Conservation (phyloP, 208 protist genomes). For the Trypanosoma congolense region DNA sequence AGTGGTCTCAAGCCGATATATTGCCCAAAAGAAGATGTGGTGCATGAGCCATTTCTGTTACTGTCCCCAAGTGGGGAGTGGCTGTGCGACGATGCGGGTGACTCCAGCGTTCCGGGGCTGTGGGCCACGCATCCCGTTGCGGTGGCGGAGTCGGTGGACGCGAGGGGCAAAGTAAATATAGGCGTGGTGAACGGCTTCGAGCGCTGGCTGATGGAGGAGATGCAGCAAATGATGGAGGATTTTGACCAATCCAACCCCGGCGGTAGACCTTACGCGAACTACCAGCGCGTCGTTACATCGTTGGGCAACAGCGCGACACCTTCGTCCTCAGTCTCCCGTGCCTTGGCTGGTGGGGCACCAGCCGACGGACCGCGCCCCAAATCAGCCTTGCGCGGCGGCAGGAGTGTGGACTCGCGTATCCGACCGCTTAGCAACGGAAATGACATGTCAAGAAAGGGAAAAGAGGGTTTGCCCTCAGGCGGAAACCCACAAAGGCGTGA, state of each 20-base stretch:
- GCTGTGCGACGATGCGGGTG: conserved; percentile 14
- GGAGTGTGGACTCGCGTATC: background rate
- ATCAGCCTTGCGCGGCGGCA: background rate
- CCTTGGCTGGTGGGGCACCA: background rate
- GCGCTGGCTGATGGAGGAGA: conserved; percentile 26
- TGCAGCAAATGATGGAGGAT: conserved; percentile 38
- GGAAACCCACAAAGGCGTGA: background rate
- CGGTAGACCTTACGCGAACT: background rate
- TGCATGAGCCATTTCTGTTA: conserved; percentile 10
- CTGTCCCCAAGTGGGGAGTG: conserved; percentile 14
- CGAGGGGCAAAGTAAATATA: conserved; percentile 30
- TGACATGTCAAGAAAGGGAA: background rate
- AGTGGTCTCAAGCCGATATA: conserved; percentile 33
- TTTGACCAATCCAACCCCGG: conserved; percentile 6
- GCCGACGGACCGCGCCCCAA: background rate
- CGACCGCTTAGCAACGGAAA: background rate
- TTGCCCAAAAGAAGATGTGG: conserved; percentile 11
- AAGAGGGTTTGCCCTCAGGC: background rate
- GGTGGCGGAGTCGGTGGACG: conserved; percentile 31
- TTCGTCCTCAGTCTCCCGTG: background rate
- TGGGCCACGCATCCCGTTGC: conserved; percentile 20
- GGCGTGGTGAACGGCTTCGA: conserved; percentile 61
- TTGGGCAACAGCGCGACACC: background rate
- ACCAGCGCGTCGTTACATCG: background rate
- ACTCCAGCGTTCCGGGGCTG: conserved; percentile 12